These are phyloP conservation scores for Colletotrichum lindemuthianum DNA, from an alignment of 2,329 filamentous ascomycete species.

Conservation along the genomic window DNA sequence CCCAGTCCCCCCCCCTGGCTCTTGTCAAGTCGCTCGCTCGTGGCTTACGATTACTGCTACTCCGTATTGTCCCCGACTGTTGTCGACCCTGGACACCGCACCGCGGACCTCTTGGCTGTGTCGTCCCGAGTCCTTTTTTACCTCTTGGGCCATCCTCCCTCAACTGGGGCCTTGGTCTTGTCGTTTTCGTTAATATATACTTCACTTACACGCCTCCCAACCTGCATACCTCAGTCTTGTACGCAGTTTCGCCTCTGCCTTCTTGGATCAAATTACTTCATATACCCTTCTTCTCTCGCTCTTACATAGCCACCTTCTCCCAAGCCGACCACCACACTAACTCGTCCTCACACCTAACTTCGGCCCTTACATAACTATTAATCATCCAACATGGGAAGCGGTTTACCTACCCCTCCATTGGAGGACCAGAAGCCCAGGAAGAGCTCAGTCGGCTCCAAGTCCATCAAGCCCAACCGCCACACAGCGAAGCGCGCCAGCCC, in stretches of 20 bases:
- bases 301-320: constrained; percentile 1
- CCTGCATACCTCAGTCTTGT: constrained; percentile 16
- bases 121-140: constrained; percentile 31
- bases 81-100: constrained; percentile 23
- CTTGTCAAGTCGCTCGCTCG: too few species aligned
- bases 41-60: constrained; percentile 24
- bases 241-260: constrained; percentile 25
- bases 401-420: constrained; percentile 63
- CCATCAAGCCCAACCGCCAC: constrained; percentile 61
- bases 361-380: constrained; percentile 4
- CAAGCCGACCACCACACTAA: neutral
- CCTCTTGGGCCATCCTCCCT: constrained; percentile 25
- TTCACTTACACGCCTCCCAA: constrained; percentile 29
- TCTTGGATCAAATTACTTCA: constrained; percentile 11
- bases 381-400: constrained; percentile 56
- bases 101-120: constrained; percentile 33
- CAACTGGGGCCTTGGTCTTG: constrained; percentile 2
- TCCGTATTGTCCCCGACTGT: constrained; percentile 22
- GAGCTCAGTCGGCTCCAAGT: constrained; percentile 53
- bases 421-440: constrained; percentile 58
- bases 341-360: neutral
- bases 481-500: constrained; percentile 61
- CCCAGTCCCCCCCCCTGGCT: too few species aligned
- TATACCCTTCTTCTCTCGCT: too few species aligned
- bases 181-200: constrained; percentile 34